Percentiles rank a stretch among this genome's conserved stretches.
phyloP scores from a whole-genome alignment of 176 grass and related monocot genomes.

The Bolboschoenus planiculmis region DNA sequence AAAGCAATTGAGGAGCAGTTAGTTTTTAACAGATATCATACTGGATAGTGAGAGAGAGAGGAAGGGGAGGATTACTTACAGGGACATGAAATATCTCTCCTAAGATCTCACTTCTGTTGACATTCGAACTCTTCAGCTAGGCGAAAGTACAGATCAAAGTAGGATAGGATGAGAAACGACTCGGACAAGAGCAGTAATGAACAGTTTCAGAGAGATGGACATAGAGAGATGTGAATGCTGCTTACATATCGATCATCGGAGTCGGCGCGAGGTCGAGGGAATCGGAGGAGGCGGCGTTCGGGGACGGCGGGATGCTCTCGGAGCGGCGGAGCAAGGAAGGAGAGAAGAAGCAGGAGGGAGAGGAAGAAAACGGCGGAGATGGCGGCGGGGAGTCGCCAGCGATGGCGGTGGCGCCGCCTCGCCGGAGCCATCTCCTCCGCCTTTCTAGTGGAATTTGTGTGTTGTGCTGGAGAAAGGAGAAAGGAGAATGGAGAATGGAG shows the following conservation, averaged over 20 bases:
- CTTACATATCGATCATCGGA: conserved; percentile 30
- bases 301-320: conserved; percentile 50
- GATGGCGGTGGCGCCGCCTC: conserved; percentile 45
- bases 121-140: conserved; percentile 38
- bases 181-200: background rate
- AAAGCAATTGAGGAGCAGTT: conserved; percentile 11
- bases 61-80: conserved; percentile 20
- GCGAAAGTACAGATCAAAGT: background rate
- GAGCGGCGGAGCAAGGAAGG: conserved; percentile 51
- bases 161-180: background rate
- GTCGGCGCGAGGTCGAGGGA: background rate
- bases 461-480: background rate
- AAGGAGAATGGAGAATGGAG: background rate
- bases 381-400: conserved; percentile 36
- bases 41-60: background rate
- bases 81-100: conserved; percentile 36
- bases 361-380: conserved; percentile 37
- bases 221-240: conserved; percentile 6
- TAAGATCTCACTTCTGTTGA: background rate
- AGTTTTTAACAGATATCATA: background rate
- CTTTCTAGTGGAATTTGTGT: background rate
- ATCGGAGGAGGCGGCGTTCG: conserved; percentile 30
- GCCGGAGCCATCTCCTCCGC: conserved; percentile 42
- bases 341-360: conserved; percentile 49
- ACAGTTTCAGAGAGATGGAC: background rate